Base-by-base conservation (phyloP, 805 yeast genomes). In the Saccharomycopsis fermentans region DNA sequence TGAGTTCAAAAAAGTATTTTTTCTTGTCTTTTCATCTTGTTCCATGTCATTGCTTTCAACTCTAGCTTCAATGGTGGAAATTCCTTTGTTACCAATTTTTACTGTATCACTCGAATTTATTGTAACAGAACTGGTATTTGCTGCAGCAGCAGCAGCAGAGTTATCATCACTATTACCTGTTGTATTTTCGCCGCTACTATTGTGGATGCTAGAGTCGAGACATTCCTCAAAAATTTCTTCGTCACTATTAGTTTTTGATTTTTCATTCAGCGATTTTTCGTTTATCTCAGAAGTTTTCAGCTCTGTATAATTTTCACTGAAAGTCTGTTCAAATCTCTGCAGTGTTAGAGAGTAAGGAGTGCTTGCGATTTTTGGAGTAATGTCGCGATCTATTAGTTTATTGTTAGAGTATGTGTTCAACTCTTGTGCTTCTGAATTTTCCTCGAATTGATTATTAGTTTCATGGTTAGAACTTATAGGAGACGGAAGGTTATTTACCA, bases 1-100 rank as follows among this genome's bases (percentile, higher is more conserved):
- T 6, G 61, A 32, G 48, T 60, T 60, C 16, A 55, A 50, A 39
- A 58, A 37, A 9, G 63, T 60, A 26, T 60, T 60, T 43, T 60
- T 54, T 43, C 53, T 50, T 4, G 63, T 60, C 26, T 27, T 39
- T 6, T 55, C 60, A 17, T 57, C 59, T 26, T 43, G 50, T 1
- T 11, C 50, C 24, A 21, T 12, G 26, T 52, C 35, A 21, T 19
- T 26, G 12, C 50, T 9, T 21, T 43, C 5, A 19, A 17, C 24
- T 12, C 4, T 43, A 21, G 11, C 24, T 2, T 19, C 26, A 19
- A 26, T 16, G 12, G 29, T 24, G 9, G 26, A 3, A 43, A 3
- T 19, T 43, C 50, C 26, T 2, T 21, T 43, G 2, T 43, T 43
- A 12, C 14, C 50, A 9, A 43, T 43, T 43, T 12, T 21, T 21